These are phyloP conservation scores for Magnaporthiopsis poae DNA, from an alignment of 2,329 filamentous ascomycete genomes.

Conservation along the genomic window DNA sequence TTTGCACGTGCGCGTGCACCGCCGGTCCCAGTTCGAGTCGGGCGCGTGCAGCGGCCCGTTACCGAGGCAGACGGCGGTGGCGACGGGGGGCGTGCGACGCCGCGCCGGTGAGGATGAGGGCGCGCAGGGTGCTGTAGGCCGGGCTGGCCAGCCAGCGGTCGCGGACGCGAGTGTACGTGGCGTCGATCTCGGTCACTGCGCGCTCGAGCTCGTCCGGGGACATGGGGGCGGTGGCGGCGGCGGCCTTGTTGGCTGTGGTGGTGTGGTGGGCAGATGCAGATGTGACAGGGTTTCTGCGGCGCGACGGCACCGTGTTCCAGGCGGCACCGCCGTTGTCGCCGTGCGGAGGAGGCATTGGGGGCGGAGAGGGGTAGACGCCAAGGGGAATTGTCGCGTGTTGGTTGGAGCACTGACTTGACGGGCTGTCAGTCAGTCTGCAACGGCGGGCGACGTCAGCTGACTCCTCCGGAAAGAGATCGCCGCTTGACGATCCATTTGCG, in stretches of 20 bases:
- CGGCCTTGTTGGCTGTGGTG: too few relatives aligned
- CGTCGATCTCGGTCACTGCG: slow-evolving; percentile 13
- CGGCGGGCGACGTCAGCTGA: too few relatives aligned
- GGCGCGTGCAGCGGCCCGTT: slow-evolving; percentile 38
- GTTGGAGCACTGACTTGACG: too few relatives aligned
- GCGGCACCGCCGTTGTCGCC: background rate
- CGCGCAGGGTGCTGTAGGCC: slow-evolving; percentile 24
- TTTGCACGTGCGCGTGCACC: slow-evolving; percentile 41
- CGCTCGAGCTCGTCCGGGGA: background rate
- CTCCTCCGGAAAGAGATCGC: background rate
- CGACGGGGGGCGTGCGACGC: slow-evolving; percentile 18
- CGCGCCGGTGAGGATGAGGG: slow-evolving; percentile 22
- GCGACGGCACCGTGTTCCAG: background rate
- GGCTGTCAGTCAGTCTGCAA: too few relatives aligned
- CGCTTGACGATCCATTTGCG: background rate
- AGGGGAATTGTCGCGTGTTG: too few relatives aligned
- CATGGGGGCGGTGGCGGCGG: background rate
- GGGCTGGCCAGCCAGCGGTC: slow-evolving; percentile 17
- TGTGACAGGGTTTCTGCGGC: background rate
- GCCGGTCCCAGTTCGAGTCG: slow-evolving; percentile 35
- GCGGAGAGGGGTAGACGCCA: too few relatives aligned
- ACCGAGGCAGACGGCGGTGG: slow-evolving; percentile 43
- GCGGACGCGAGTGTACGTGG: slow-evolving; percentile 12
- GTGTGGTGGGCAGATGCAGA: too few relatives aligned
- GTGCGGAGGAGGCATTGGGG: too few relatives aligned